These are phyloP conservation scores for Claviceps sp. DNA, from an alignment of 2,329 filamentous ascomycete species.

Conservation along the genomic window DNA sequence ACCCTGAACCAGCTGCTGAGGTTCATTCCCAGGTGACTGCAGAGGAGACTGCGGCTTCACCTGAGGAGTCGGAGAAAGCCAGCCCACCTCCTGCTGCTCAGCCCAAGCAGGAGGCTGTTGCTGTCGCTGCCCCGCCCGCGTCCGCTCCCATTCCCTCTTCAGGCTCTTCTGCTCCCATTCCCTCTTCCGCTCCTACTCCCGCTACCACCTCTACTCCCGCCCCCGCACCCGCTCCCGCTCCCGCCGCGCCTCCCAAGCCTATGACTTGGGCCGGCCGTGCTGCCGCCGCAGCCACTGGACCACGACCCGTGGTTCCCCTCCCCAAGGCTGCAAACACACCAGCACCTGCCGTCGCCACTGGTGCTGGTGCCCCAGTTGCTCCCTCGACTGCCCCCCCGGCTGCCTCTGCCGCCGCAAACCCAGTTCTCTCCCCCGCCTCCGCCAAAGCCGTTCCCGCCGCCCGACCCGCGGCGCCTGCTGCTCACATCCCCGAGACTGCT, in stretches of 20 bases:
- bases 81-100: slow-evolving; percentile 37
- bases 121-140: slow-evolving; percentile 17
- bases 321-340: slow-evolving; percentile 44
- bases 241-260: slow-evolving; percentile 38
- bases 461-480: slow-evolving; percentile 20
- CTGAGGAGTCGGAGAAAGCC: slow-evolving; percentile 55
- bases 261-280: slow-evolving; percentile 64
- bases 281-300: slow-evolving; percentile 46
- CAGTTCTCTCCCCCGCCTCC: slow-evolving; percentile 11
- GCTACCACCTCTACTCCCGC: slow-evolving; percentile 25
- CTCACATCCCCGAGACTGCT: slow-evolving; percentile 25
- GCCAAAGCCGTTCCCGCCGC: slow-evolving; percentile 13
- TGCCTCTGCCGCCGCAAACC: slow-evolving; percentile 16
- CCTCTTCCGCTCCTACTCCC: slow-evolving; percentile 15
- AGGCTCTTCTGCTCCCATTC: slow-evolving; percentile 13
- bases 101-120: slow-evolving; percentile 35
- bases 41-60: slow-evolving; percentile 41
- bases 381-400: slow-evolving; percentile 25
- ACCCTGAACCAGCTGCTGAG: slow-evolving; percentile 10
- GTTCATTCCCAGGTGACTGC: slow-evolving; percentile 35
- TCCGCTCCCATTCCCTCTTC: slow-evolving; percentile 18
- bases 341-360: slow-evolving; percentile 26
- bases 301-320: slow-evolving; percentile 38
- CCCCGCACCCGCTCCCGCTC: slow-evolving; percentile 25
- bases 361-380: slow-evolving; percentile 25